These are phyloP conservation scores for Saccharomyces kudriavzevii DNA, from an alignment of 805 yeast genomes.

Conservation along the genomic window DNA sequence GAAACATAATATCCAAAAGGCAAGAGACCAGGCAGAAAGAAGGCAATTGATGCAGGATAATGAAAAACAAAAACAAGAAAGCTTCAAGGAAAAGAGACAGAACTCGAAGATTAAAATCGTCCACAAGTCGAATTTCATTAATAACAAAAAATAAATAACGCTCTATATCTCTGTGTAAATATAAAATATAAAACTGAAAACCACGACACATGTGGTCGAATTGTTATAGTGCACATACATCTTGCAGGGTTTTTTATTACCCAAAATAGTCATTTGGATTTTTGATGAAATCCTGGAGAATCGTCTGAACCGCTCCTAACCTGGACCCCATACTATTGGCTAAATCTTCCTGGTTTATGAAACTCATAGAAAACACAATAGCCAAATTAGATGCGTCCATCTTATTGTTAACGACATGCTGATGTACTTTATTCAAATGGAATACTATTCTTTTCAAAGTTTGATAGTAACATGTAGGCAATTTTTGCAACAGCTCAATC, in stretches of 20 bases:
- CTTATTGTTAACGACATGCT: conserved; percentile 58
- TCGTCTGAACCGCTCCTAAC: conserved; percentile 46
- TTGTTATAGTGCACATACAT: too few species aligned
- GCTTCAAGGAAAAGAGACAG: conserved; percentile 27
- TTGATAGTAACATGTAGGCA: conserved; percentile 63
- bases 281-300: conserved; percentile 42
- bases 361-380: conserved; percentile 72
- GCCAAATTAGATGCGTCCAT: conserved; percentile 89
- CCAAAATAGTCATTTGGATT: conserved; percentile 31
- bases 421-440: conserved; percentile 65
- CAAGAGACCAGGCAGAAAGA: conserved; percentile 34
- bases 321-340: conserved; percentile 42
- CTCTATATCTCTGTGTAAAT: background rate
- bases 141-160: conserved; percentile 1
- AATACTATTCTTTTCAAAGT: conserved; percentile 57
- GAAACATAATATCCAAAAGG: conserved; percentile 34
- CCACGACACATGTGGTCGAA: background rate
- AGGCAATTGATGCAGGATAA: conserved; percentile 31
- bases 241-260: background rate
- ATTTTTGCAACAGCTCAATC: conserved; percentile 28
- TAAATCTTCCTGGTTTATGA: conserved; percentile 38
- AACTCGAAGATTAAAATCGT: conserved; percentile 26
- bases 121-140: conserved; percentile 20
- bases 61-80: conserved; percentile 28
- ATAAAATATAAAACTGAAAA: background rate